Evolutionary conservation across 768 basidiomycete genomes (phyloP).

Genomic region (Russula sp.): DNA sequence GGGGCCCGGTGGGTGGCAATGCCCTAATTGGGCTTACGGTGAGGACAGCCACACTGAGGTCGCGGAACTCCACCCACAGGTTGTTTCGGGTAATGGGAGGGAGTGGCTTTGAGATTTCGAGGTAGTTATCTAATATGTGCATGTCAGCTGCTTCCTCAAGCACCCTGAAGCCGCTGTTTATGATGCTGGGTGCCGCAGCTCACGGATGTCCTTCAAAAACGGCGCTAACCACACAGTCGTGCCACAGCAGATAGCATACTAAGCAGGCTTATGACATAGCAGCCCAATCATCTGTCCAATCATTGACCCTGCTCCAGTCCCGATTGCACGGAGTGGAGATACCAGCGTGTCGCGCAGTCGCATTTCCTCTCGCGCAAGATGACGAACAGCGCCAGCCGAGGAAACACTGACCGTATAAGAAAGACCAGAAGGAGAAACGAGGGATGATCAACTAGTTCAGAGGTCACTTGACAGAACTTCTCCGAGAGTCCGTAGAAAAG

Average conservation of each 20-base stretch:
- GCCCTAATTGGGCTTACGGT: too few relatives aligned
- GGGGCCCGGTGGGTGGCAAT: too few relatives aligned
- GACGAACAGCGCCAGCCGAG: neutral
- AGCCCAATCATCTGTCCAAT: neutral
- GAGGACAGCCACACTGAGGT: too few relatives aligned
- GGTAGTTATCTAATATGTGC: slow-evolving; percentile 45
- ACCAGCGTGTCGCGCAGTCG: neutral
- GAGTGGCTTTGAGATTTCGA: slow-evolving; percentile 42
- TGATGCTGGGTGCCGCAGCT: slow-evolving; percentile 26
- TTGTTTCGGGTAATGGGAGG: slow-evolving; percentile 43
- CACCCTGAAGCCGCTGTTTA: too few relatives aligned
- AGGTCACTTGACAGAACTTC: too few relatives aligned
- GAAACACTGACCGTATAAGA: neutral
- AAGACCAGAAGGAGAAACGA: too few relatives aligned
- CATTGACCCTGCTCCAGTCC: neutral
- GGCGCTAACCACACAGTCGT: neutral
- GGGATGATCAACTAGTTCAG: too few relatives aligned
- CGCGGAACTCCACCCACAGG: slow-evolving; percentile 54
- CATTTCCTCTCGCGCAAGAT: too few relatives aligned
- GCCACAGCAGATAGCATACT: too few relatives aligned
- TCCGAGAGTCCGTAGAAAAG: too few relatives aligned
- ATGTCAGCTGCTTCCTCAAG: too few relatives aligned
- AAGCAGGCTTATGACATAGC: neutral
- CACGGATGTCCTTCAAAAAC: neutral
- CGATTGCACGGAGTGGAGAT: neutral